Percentiles rank a stretch among this genome's conserved stretches.
phyloP scores from a whole-genome alignment of 345 rosid genomes.

The Ricinus communis region DNA sequence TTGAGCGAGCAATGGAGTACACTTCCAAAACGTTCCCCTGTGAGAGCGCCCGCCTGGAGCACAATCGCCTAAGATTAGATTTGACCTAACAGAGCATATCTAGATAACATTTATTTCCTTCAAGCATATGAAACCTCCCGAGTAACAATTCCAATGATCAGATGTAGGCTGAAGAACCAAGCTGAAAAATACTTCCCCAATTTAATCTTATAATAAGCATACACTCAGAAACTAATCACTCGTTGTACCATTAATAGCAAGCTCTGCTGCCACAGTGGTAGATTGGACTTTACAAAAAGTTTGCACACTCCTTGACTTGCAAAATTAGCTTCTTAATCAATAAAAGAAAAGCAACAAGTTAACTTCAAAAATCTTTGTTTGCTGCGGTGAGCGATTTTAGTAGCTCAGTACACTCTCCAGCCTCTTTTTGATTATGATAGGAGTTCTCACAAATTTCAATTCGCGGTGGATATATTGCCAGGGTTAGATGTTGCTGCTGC shows the following conservation, averaged over 20 bases:
- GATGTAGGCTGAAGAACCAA: too few species aligned
- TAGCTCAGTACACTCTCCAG: neutral
- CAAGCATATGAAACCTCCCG: too few species aligned
- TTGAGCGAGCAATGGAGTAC: too few species aligned
- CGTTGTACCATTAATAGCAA: neutral
- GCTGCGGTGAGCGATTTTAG: neutral
- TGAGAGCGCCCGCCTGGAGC: too few species aligned
- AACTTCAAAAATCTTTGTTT: neutral
- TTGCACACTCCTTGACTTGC: neutral
- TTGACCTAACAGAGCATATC: too few species aligned
- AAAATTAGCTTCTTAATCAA: neutral
- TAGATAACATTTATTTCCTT: too few species aligned
- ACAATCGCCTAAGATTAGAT: too few species aligned
- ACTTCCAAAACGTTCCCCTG: too few species aligned
- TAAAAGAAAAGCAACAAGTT: neutral
- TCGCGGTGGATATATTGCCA: neutral
- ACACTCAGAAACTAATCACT: neutral
- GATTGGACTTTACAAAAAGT: neutral
- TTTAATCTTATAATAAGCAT: neutral
- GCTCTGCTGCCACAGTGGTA: neutral
- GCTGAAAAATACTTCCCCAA: too few species aligned
- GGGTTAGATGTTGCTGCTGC: neutral
- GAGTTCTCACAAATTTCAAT: neutral
- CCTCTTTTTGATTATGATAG: neutral
- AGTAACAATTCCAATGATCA: too few species aligned